phyloP scores from a whole-genome alignment of 805 yeast genomes.

The Candida ortonii region DNA sequence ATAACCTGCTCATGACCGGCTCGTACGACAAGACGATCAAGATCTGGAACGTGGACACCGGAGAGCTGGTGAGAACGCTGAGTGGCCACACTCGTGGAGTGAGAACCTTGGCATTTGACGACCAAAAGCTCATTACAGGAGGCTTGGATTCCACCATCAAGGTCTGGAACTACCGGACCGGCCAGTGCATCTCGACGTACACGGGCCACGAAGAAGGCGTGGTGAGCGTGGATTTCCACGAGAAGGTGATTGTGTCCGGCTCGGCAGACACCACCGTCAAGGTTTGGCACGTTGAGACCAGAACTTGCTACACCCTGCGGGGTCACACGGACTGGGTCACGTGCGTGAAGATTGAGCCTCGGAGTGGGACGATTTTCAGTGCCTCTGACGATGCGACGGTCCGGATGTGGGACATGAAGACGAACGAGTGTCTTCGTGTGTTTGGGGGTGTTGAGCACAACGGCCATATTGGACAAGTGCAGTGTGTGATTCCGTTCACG shows the following conservation, averaged over 20 bases:
- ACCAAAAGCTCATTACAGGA: slow-evolving; percentile 85
- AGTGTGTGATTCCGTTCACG: slow-evolving; percentile 82
- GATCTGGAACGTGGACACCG: slow-evolving; percentile 88
- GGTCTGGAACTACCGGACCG: slow-evolving; percentile 95
- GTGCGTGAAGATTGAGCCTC: slow-evolving; percentile 80
- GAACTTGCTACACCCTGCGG: slow-evolving; percentile 87
- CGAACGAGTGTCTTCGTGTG: slow-evolving; percentile 73
- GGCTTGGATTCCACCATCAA: slow-evolving; percentile 88
- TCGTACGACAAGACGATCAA: slow-evolving; percentile 87
- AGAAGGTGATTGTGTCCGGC: slow-evolving; percentile 85
- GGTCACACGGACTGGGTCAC: slow-evolving; percentile 95
- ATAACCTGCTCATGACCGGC: slow-evolving; percentile 77
- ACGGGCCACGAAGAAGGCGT: slow-evolving; percentile 90
- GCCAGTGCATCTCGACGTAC: slow-evolving; percentile 90
- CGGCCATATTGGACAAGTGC: slow-evolving; percentile 94
- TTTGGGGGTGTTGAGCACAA: slow-evolving; percentile 71
- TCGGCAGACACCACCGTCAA: slow-evolving; percentile 89
- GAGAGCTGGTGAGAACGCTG: slow-evolving; percentile 71
- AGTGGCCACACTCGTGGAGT: slow-evolving; percentile 90
- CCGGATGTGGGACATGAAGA: slow-evolving; percentile 88
- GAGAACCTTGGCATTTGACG: slow-evolving; percentile 79
- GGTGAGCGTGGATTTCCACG: slow-evolving; percentile 73
- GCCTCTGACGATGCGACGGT: slow-evolving; percentile 92
- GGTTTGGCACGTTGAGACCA: slow-evolving; percentile 93
- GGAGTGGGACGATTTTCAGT: slow-evolving; percentile 74